Base-by-base conservation (phyloP, 805 yeast genomes). In the Wickerhamomyces mucosus region DNA sequence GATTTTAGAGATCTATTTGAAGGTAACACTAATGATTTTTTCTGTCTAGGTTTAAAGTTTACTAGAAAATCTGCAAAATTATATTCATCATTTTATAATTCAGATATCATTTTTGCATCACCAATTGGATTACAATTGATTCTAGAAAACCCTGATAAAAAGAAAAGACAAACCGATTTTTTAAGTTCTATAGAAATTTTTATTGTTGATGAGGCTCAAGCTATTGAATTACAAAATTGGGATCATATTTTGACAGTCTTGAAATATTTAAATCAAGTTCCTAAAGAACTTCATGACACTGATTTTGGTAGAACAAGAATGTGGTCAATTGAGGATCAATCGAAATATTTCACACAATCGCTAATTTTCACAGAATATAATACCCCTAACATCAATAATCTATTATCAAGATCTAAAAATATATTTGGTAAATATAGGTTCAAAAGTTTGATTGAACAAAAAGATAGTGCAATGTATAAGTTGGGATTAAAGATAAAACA, bases 161-260 rank as follows among this genome's bases (percentile, higher is more conserved):
- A 60, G 49, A 72, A 75, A 48, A 63, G 78, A 36, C 85, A 79
- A 42, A 71, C 68, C 34, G 96, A 88, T 53, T 92, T 86, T 48
- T 58, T 92, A 36, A 78, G 94, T 21, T 86, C 96, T 2, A 83
- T 92, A 42, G 98, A 92, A 54, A 55, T 92, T 4, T 55, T 79
- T 30, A 59, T 88, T 14, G 57, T 85, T 24, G 98, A 92, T 55
- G 83, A 82, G 46, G 74, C 92, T 10, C 86, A 86, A 48, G 82
- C 85, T 19, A 65, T 88, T 41, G 81, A 83, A 49, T 81, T 80
- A 81, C 98, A 92, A 57, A 85, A 88, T 49, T 81, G 96, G 88
- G 80, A 80, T 22, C 95, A 89, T 57, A 67, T 92, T 7, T 56
- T 55, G 19, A 75, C 77, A 12, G 56, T 80, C n/a, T 61, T 78